phyloP scores from a whole-genome alignment of 371 early-diverging fungal genomes.

The Capillidium rhysosporum region DNA sequence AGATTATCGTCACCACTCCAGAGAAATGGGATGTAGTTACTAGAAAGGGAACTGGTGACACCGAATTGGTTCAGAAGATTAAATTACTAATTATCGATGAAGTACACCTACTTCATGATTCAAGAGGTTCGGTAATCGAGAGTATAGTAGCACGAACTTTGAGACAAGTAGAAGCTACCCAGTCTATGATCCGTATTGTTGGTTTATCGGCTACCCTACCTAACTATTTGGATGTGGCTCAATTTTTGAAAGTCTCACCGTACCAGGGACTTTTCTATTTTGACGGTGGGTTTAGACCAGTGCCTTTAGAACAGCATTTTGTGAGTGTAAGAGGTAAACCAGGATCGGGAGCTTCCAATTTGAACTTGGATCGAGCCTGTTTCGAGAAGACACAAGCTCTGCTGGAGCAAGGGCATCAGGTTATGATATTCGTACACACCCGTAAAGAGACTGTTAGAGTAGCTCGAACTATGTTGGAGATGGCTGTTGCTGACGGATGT shows the following conservation, averaged over 20 bases:
- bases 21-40: constrained; percentile 99
- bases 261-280: constrained; percentile 85
- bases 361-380: constrained; percentile 59
- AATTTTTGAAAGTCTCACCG: constrained; percentile 80
- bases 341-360: constrained; percentile 35
- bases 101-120: constrained; percentile 97
- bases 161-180: constrained; percentile 74
- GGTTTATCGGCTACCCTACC: constrained; percentile 98
- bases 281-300: constrained; percentile 82
- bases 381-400: constrained; percentile 82
- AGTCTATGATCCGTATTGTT: constrained; percentile 83
- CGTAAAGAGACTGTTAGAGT: constrained; percentile 94
- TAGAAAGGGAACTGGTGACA: constrained; percentile 88
- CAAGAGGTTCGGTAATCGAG: constrained; percentile 97
- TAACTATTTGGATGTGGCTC: constrained; percentile 94
- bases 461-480: constrained; percentile 73
- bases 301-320: constrained; percentile 87
- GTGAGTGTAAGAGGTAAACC: constrained; percentile 93
- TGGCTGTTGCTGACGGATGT: constrained; percentile 72
- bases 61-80: constrained; percentile 69
- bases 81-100: constrained; percentile 99
- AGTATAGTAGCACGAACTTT: constrained; percentile 86
- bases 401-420: constrained; percentile 90
- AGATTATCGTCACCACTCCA: constrained; percentile 98
- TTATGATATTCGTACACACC: constrained; percentile 94